A percentile compares a stretch with the other conserved stretches of the same genome.
Evolutionary conservation across 345 rosid genomes (phyloP).

Genomic region (Capsella bursapastoris): DNA sequence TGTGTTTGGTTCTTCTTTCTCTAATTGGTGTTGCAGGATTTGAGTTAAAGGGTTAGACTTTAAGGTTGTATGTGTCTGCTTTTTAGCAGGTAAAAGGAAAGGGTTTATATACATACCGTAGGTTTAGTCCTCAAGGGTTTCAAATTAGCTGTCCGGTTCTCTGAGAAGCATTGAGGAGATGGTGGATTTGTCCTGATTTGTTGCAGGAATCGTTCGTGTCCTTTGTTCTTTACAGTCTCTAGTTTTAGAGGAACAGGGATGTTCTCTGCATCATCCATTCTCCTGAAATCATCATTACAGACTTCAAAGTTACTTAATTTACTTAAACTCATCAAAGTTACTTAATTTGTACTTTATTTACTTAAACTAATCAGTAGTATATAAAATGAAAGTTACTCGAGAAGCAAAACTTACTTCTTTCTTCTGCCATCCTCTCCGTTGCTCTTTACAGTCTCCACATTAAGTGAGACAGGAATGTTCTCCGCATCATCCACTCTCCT

Average conservation of each 20-base stretch:
- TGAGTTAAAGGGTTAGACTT: not conserved
- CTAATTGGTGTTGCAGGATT: not conserved
- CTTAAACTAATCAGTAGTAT: not conserved
- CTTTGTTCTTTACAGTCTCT: constrained; percentile 65
- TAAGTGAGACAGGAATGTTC: constrained; percentile 57
- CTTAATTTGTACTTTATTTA: not conserved
- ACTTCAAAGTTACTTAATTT: not conserved
- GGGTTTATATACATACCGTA: constrained; percentile 51
- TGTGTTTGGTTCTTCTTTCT: not conserved
- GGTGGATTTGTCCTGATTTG: constrained; percentile 92
- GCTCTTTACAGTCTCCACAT: constrained; percentile 60
- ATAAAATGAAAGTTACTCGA: constrained; percentile 8
- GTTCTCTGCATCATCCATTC: constrained; percentile 63
- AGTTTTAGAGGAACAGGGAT: constrained; percentile 52
- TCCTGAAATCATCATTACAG: constrained; percentile 25
- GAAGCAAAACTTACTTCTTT: constrained; percentile 52
- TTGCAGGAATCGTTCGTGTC: constrained; percentile 61
- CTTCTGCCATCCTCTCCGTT: constrained; percentile 55
- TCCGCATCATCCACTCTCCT: constrained; percentile 58
- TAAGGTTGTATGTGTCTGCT: not conserved
- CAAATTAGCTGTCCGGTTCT: constrained; percentile 44
- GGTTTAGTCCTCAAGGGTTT: constrained; percentile 56
- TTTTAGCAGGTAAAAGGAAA: not conserved
- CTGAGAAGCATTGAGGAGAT: constrained; percentile 96
- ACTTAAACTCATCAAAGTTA: not conserved